Conservation (phyloP, 495 filamentous ascomycete species). For the Elaphomyces granulatus region DNA sequence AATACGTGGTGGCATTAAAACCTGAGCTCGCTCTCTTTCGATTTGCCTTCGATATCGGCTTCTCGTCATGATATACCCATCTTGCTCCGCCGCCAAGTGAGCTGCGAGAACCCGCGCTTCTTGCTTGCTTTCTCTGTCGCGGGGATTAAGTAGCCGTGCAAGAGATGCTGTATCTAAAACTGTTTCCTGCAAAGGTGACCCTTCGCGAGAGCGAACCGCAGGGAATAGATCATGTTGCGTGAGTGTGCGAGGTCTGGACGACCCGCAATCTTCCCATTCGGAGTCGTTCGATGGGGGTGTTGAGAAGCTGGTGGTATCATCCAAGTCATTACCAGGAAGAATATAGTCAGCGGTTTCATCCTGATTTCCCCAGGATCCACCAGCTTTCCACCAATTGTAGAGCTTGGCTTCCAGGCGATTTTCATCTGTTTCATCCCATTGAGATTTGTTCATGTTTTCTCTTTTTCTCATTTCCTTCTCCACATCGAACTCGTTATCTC, state of each 20-base stretch:
- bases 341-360: conserved; percentile 63
- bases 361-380: conserved; percentile 68
- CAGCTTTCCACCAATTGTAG: conserved; percentile 66
- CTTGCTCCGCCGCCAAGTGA: conserved; percentile 47
- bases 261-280: conserved; percentile 42
- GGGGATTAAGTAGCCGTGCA: conserved; percentile 71
- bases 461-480: conserved; percentile 55
- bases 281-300: conserved; percentile 41
- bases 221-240: conserved; percentile 41
- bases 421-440: conserved; percentile 36
- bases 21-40: conserved; percentile 47
- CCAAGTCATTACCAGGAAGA: conserved; percentile 38
- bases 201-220: conserved; percentile 33
- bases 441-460: conserved; percentile 23
- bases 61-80: conserved; percentile 57
- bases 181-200: conserved; percentile 45
- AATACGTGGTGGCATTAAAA: conserved; percentile 39
- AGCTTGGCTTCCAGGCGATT: conserved; percentile 54
- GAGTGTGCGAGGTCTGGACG: conserved; percentile 58
- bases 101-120: conserved; percentile 74
- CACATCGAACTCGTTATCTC: conserved; percentile 54
- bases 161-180: conserved; percentile 53
- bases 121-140: conserved; percentile 56
- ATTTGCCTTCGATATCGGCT: conserved; percentile 53
- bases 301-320: conserved; percentile 66